Evolutionary conservation across 129 eudicot species (phyloP).

Genomic region (Helichrysum umbraculigerum): DNA sequence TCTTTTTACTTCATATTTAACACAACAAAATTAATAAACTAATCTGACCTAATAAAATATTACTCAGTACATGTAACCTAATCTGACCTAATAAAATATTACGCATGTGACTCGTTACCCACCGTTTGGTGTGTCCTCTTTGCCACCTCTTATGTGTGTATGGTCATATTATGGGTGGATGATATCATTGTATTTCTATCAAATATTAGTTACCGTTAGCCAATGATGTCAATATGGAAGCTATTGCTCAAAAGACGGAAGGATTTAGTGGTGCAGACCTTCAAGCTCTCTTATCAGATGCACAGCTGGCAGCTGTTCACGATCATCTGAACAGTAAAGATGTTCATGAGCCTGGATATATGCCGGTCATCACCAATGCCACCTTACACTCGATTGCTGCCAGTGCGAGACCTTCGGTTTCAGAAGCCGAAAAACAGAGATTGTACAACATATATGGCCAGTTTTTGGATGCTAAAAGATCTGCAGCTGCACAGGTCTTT

Average conservation of each 20-base stretch:
- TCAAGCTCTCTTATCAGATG: conserved; percentile 93
- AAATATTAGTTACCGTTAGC: conserved; percentile 72
- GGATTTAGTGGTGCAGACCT: conserved; percentile 99
- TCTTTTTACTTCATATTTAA: background rate
- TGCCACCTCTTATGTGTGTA: background rate
- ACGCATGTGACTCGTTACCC: too few species aligned
- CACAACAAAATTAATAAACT: background rate
- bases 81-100: background rate
- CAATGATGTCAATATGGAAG: conserved; percentile 60
- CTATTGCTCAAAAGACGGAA: conserved; percentile 60
- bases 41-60: background rate
- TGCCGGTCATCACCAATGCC: conserved; percentile 59
- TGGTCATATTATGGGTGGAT: conserved; percentile 3
- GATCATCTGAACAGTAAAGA: conserved; percentile 56
- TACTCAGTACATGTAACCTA: background rate
- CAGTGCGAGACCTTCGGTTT: conserved; percentile 84
- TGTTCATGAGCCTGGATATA: conserved; percentile 43
- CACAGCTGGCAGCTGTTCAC: conserved; percentile 93
- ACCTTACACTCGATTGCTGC: conserved; percentile 56
- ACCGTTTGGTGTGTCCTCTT: background rate
- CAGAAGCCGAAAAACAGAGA: conserved; percentile 81
- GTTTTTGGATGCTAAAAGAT: conserved; percentile 81
- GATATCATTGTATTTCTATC: conserved; percentile 8
- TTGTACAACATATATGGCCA: conserved; percentile 78
- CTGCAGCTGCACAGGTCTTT: conserved; percentile 74